Conservation (phyloP, 345 rosid species). For the Cochlearia excelsa region DNA sequence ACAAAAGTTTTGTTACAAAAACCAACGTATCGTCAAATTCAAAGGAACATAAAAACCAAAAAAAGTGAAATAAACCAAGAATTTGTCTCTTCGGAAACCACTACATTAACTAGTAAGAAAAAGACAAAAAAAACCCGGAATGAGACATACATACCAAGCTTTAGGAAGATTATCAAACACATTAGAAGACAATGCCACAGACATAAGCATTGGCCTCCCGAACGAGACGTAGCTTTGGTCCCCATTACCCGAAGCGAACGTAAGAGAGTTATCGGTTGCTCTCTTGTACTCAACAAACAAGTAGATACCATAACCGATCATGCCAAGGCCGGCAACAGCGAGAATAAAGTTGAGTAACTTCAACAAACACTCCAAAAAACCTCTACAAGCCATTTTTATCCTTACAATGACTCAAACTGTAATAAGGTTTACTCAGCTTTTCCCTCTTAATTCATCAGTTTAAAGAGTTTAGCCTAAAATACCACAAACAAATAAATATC, state of each 20-base stretch:
- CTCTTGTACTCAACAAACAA: constrained; percentile 71
- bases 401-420: not conserved
- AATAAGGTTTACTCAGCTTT: constrained; percentile 12
- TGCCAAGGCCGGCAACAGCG: constrained; percentile 74
- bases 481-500: too few relatives aligned
- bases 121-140: not conserved
- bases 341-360: constrained; percentile 80
- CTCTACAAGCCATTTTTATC: constrained; percentile 69
- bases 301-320: constrained; percentile 95
- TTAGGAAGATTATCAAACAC: constrained; percentile 63
- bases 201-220: constrained; percentile 84
- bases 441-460: constrained; percentile 38
- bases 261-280: constrained; percentile 34
- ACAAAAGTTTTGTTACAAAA: not conserved
- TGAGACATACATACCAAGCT: constrained; percentile 77
- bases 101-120: not conserved
- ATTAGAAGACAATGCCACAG: constrained; percentile 52
- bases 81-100: too few relatives aligned
- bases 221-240: constrained; percentile 46
- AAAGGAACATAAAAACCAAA: not conserved
- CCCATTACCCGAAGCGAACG: constrained; percentile 34
- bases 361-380: constrained; percentile 72
- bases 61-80: not conserved
- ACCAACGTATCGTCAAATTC: constrained; percentile 11
- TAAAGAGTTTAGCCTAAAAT: constrained; percentile 28